Base-by-base conservation (phyloP, 2,329 filamentous ascomycete species). In the Kalmusia sp. region DNA sequence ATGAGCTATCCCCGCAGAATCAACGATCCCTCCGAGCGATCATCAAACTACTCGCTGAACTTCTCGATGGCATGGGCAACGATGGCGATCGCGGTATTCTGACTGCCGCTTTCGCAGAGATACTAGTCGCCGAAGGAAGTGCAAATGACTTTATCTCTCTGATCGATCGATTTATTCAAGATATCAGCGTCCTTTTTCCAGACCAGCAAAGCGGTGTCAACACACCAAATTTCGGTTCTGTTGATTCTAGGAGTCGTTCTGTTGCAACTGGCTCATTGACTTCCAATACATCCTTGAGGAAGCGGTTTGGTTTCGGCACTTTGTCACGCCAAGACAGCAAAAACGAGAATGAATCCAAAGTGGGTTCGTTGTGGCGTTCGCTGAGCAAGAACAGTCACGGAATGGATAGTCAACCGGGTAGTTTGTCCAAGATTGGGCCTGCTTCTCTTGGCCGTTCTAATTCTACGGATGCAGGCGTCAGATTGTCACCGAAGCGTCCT, bases 1-100 rank as follows among this genome's bases (percentile, higher is more conserved):
- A 75, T 24, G 80, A 82, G 9, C 78, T 86, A 62, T 76, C 79
- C 5, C 82, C 83, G 17, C 84, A 86, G 53, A 87, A 86, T 54
- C 83, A 84, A 58, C 85, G 93, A 55, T 92, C 93, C 1, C 91
- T 97, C 60, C 89, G 89, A 31, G 86, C 89, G 1, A 84, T 96
- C 45, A 88, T 97, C 68, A 93, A 92, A 66, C 82, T 98, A 27
- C 81, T 98, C 21, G 90, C 91, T 1, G 92, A 96, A 68, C 79
- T 98, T 25, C 83, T 97, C 6, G 92, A 96, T 59, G 92, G 91
- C 2, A 96, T 92, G 61, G 88, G 88, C 45, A 96, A 96, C 65
- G 93, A 97, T 68, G 90, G 92, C 27, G 93, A 97, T 70, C 85
- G 93, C 41, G 93, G 93, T 43, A 90, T 91, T 19, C 77, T 98